These are phyloP conservation scores for Fusarium newnesense DNA, from an alignment of 2,329 filamentous ascomycete species.

Conservation along the genomic window DNA sequence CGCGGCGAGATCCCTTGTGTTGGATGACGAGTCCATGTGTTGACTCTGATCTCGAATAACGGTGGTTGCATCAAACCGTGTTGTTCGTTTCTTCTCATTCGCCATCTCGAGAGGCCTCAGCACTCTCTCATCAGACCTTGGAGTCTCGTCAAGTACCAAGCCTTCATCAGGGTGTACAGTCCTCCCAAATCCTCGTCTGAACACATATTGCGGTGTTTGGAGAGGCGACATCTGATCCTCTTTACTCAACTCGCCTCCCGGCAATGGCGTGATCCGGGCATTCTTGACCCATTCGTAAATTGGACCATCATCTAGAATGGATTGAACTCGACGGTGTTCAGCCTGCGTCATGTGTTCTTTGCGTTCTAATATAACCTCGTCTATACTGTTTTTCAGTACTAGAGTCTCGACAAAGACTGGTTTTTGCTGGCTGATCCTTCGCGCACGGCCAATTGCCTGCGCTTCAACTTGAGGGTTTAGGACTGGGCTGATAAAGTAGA, in stretches of 20 bases:
- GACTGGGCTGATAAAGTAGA: conserved; percentile 91
- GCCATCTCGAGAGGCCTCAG: conserved; percentile 12
- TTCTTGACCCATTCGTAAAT: conserved; percentile 71
- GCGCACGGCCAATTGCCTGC: conserved; percentile 90
- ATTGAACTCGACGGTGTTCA: conserved; percentile 66
- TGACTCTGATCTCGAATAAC: conserved; percentile 15
- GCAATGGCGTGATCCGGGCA: conserved; percentile 55
- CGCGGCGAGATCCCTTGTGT: conserved; percentile 28
- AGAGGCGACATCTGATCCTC: conserved; percentile 62
- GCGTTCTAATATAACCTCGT: conserved; percentile 83
- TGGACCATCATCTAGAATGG: conserved; percentile 65
- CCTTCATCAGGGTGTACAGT: conserved; percentile 58
- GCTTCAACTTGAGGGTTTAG: conserved; percentile 87
- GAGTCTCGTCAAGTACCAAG: conserved; percentile 48
- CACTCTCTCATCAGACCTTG: conserved; percentile 3
- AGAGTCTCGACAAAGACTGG: conserved; percentile 88
- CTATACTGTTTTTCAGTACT: conserved; percentile 81
- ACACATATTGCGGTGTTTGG: conserved; percentile 58
- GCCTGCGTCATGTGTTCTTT: conserved; percentile 78
- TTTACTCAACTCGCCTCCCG: conserved; percentile 44
- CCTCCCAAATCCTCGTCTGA: conserved; percentile 60
- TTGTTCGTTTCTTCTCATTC: conserved; percentile 42
- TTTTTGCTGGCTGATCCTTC: conserved; percentile 84
- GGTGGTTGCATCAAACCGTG: conserved; percentile 24
- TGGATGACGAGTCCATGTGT: conserved; percentile 16